Evolutionary conservation across 768 basidiomycete genomes (phyloP).

Genomic region (Leucocoprinus birnbaumii): DNA sequence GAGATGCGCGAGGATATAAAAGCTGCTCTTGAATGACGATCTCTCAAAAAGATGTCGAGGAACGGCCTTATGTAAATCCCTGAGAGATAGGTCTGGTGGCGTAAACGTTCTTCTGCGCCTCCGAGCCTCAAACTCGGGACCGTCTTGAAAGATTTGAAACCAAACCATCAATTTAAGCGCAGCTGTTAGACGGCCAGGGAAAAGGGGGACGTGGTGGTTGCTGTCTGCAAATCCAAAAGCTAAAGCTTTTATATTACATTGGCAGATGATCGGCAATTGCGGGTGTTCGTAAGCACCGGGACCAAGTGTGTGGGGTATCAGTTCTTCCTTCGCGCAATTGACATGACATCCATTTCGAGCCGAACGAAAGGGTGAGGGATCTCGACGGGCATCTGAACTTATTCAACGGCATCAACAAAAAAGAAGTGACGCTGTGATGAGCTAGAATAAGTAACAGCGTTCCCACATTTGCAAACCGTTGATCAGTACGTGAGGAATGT

Average conservation of each 20-base stretch:
- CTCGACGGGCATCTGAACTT: too few relatives aligned
- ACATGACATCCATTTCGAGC: too few relatives aligned
- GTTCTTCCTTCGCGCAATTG: too few relatives aligned
- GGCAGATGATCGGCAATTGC: neutral
- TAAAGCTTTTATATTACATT: neutral
- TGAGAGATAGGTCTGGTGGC: slow-evolving; percentile 39
- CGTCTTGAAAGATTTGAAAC: slow-evolving; percentile 43
- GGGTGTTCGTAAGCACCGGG: too few relatives aligned
- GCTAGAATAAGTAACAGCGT: too few relatives aligned
- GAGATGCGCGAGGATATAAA: slow-evolving; percentile 42
- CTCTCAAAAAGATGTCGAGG: slow-evolving; percentile 44
- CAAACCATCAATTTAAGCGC: slow-evolving; percentile 26
- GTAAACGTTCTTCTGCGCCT: slow-evolving; percentile 33
- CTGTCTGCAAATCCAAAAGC: neutral
- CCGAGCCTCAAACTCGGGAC: slow-evolving; percentile 48
- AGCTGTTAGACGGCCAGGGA: neutral
- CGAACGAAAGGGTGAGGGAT: too few relatives aligned
- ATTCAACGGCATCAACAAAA: too few relatives aligned
- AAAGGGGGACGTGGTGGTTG: neutral
- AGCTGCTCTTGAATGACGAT: slow-evolving; percentile 39
- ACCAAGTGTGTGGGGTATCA: too few relatives aligned
- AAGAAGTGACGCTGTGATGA: too few relatives aligned
- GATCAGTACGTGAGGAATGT: too few relatives aligned
- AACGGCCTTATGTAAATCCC: slow-evolving; percentile 44
- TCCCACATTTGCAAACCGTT: too few relatives aligned